Conservation (phyloP, 345 rosid species). For the Brassica nigra region DNA sequence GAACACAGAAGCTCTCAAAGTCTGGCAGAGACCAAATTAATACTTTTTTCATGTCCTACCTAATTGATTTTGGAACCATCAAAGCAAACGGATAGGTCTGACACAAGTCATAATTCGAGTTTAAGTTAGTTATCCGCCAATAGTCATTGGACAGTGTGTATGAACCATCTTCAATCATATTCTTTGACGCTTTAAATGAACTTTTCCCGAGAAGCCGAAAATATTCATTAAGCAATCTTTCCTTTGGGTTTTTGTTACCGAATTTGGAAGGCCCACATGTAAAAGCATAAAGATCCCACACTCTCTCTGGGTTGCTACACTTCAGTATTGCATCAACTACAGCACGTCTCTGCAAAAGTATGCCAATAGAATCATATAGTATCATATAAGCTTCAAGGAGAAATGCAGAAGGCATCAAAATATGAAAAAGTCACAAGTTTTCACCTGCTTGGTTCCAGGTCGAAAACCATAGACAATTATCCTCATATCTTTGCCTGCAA, state of each 20-base stretch:
- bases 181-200: constrained; percentile 59
- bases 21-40: constrained; percentile 15
- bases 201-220: constrained; percentile 83
- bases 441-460: constrained; percentile 86
- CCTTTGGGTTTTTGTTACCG: constrained; percentile 69
- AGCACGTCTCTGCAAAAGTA: constrained; percentile 65
- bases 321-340: constrained; percentile 62
- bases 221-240: constrained; percentile 87
- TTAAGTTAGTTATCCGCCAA: constrained; percentile 85
- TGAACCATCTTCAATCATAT: constrained; percentile 68
- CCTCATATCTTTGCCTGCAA: constrained; percentile 97
- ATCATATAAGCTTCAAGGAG: constrained; percentile 8
- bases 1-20: constrained; percentile 28
- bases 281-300: constrained; percentile 90
- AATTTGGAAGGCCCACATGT: constrained; percentile 72
- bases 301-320: constrained; percentile 67
- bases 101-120: constrained; percentile 68
- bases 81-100: constrained; percentile 90
- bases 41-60: constrained; percentile 47
- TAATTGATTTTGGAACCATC: constrained; percentile 79
- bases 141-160: constrained; percentile 70
- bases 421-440: neutral
- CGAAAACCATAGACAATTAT: constrained; percentile 89
- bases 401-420: neutral
- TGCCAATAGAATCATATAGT: neutral